Conservation (phyloP, 352 stramenopile species). For the Pythium volutum region DNA sequence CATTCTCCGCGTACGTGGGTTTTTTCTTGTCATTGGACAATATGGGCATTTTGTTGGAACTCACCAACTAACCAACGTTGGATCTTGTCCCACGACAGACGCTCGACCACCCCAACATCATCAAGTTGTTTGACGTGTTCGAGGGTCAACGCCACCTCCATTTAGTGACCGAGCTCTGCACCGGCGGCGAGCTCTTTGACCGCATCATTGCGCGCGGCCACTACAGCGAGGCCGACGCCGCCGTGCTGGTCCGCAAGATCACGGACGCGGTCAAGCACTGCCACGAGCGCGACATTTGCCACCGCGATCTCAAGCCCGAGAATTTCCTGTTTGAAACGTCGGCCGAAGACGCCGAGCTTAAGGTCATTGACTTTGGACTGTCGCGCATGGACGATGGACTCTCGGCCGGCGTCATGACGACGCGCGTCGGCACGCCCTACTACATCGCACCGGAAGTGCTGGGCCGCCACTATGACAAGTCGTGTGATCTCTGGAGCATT, state of each 20-base stretch:
- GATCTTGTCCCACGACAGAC: constrained; percentile 35
- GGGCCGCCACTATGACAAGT: constrained; percentile 93
- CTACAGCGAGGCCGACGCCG: constrained; percentile 97
- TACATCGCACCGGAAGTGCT: constrained; percentile 95
- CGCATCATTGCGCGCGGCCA: constrained; percentile 89
- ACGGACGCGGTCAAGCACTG: constrained; percentile 96
- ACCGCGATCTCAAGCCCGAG: constrained; percentile 97
- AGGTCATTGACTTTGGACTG: constrained; percentile 99
- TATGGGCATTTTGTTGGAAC: no score
- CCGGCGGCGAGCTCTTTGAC: constrained; percentile 95
- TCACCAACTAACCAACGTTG: neutral
- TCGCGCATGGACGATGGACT: constrained; percentile 89
- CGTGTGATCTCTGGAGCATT: constrained; percentile 96
- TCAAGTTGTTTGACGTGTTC: constrained; percentile 97
- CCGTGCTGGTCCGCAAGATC: constrained; percentile 95
- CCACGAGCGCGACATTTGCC: constrained; percentile 96
- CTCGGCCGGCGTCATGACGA: constrained; percentile 89
- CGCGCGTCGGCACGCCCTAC: constrained; percentile 95
- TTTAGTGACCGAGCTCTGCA: constrained; percentile 97
- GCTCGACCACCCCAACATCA: constrained; percentile 97
- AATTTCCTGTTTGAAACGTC: constrained; percentile 95
- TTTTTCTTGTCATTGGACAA: neutral
- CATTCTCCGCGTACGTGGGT: constrained; percentile 71
- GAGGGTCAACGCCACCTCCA: constrained; percentile 97
- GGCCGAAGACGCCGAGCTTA: constrained; percentile 91